Conservation (phyloP, 768 basidiomycete species). For the Rhodosporidiobolus sp. region DNA sequence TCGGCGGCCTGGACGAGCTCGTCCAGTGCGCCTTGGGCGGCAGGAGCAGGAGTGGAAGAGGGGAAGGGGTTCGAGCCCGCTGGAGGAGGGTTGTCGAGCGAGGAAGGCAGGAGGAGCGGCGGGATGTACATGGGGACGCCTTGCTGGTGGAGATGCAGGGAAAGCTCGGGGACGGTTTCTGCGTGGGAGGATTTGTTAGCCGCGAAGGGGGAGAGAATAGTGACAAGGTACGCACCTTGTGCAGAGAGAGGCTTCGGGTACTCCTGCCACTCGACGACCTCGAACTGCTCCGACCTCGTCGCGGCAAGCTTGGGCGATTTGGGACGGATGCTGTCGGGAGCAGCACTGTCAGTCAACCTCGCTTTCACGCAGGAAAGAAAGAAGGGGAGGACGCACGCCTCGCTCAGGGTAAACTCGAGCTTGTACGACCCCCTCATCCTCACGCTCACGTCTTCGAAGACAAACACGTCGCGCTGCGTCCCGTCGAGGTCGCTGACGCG, state of each 20-base stretch:
- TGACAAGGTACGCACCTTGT: constrained; percentile 60
- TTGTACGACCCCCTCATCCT: constrained; percentile 72
- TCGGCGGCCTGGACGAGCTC: background rate
- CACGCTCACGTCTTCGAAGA: constrained; percentile 87
- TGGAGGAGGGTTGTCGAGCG: constrained; percentile 13
- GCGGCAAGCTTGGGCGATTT: constrained; percentile 68
- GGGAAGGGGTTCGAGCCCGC: constrained; percentile 33
- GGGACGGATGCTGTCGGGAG: constrained; percentile 55
- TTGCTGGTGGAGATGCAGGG: constrained; percentile 61
- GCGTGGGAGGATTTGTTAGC: background rate
- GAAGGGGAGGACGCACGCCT: constrained; percentile 56
- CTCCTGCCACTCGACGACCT: constrained; percentile 67
- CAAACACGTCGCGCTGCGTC: constrained; percentile 62
- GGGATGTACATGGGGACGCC: constrained; percentile 59
- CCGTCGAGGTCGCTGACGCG: constrained; percentile 76
- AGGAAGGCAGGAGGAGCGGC: constrained; percentile 26
- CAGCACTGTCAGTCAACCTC: background rate
- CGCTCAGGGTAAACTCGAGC: constrained; percentile 64
- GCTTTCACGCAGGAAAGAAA: background rate
- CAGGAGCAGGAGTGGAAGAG: background rate
- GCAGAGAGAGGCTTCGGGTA: constrained; percentile 59
- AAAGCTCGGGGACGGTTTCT: constrained; percentile 54
- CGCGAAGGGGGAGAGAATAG: constrained; percentile 37
- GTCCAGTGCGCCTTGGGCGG: background rate
- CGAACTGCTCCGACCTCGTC: constrained; percentile 70